Evolutionary conservation across 2,329 filamentous ascomycete species (phyloP).

Genomic region (Leptodontidium sp.): DNA sequence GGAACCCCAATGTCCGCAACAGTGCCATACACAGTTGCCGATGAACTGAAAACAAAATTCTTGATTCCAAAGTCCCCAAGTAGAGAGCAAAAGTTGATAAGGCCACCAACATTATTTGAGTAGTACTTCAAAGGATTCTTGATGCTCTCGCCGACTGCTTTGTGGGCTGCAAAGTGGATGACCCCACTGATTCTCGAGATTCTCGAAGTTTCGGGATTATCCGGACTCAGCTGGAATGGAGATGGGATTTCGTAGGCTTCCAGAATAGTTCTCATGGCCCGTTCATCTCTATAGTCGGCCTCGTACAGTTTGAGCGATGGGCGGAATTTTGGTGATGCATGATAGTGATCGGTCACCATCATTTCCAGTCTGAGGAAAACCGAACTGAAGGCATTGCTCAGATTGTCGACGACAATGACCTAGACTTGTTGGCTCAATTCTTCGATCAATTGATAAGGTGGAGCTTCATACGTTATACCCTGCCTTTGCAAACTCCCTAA

Average conservation of each 20-base stretch:
- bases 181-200: slow-evolving; percentile 62
- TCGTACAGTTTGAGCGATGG: slow-evolving; percentile 43
- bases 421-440: slow-evolving; percentile 5
- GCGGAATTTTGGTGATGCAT: slow-evolving; percentile 28
- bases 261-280: slow-evolving; percentile 40
- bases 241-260: slow-evolving; percentile 35
- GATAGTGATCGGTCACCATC: slow-evolving; percentile 37
- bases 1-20: slow-evolving; percentile 59
- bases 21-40: slow-evolving; percentile 71
- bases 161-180: slow-evolving; percentile 75
- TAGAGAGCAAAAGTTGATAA: slow-evolving; percentile 65
- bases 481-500: slow-evolving; percentile 54
- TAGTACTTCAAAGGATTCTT: slow-evolving; percentile 68
- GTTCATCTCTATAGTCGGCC: slow-evolving; percentile 41
- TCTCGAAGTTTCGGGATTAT: slow-evolving; percentile 19
- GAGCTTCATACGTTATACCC: slow-evolving; percentile 50
- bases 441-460: not conserved
- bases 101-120: slow-evolving; percentile 71
- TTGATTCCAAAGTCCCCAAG: slow-evolving; percentile 68
- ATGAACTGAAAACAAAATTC: slow-evolving; percentile 73
- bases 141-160: slow-evolving; percentile 63
- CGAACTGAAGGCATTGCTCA: slow-evolving; percentile 48
- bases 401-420: slow-evolving; percentile 50
- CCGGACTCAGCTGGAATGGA: slow-evolving; percentile 22
- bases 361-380: slow-evolving; percentile 36